Base-by-base conservation (phyloP, 768 basidiomycete genomes). In the Pleurotus citrinopileatus region DNA sequence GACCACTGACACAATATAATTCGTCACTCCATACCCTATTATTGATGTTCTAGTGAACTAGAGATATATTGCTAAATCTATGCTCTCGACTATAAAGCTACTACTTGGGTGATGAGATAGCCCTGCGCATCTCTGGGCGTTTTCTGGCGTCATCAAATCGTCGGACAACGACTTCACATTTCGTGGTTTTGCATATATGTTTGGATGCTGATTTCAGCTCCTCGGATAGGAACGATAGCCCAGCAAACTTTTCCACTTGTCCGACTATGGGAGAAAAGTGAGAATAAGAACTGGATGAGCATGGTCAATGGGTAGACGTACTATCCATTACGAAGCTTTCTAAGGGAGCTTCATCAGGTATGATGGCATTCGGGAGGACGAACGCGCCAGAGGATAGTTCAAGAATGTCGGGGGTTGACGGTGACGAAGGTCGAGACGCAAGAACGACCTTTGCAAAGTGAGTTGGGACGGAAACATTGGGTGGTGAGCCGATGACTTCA, bases 361-460 rank as follows among this genome's bases (percentile, higher is more conserved):
- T 98, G 52, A 80, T 73, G n/a, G 91, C 85, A 68, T 99, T 99
- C 0, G 97, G 97, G 10, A 99, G 79, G 4, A 98, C 91, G 66
- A 99, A 99, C 9, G 95, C 97, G 10, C 95, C 97, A 2, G 89
- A 83, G 0, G 91, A 83, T 40, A 96, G 75, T 60, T 98, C 94
- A 4, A 78, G 75, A 12, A 85, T 66, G 52, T 89, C 74, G 4
- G 84, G 91, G 0, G 79, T 86, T 29, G 80, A 79, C 8, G 90
- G 87, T 1, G 89, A 91, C 22, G 81, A 75, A 0, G 91, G 88
- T 58, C 81, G 81, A 0, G 91, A 79, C 1, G 89, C 79, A 48
- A 98, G 75, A 20, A 98, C 85, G 27, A 98, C 95, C 69, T 98
- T 98, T 27, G 96, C 95, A 67, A 98, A 98, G 67, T 99, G 97